These are phyloP conservation scores for Plasmodium berghei DNA, from an alignment of 169 alveolate species.

Conservation along the genomic window DNA sequence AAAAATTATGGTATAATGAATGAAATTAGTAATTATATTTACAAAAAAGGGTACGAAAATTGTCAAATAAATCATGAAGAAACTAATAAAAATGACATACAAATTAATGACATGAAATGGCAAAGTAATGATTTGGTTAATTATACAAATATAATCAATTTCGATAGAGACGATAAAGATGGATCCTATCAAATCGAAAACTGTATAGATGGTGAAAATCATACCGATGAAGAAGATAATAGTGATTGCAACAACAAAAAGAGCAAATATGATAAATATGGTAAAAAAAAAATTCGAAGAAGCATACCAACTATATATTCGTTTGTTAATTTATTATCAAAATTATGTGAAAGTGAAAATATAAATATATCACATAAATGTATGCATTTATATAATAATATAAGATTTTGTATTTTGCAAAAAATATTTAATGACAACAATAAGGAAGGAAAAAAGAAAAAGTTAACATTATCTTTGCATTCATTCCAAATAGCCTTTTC, in stretches of 20 bases:
- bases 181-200: background rate
- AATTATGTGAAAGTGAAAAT: slow-evolving; percentile 72
- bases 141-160: background rate
- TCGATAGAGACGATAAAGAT: background rate
- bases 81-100: background rate
- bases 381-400: slow-evolving; percentile 63
- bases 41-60: slow-evolving; percentile 20
- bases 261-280: slow-evolving; percentile 60
- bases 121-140: background rate
- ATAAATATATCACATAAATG: slow-evolving; percentile 46
- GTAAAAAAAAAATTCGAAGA: slow-evolving; percentile 48
- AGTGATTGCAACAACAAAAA: background rate
- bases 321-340: slow-evolving; percentile 60
- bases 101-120: background rate
- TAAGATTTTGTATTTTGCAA: slow-evolving; percentile 57
- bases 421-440: slow-evolving; percentile 18
- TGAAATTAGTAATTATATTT: slow-evolving; percentile 45
- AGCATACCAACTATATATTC: slow-evolving; percentile 63
- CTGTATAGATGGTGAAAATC: background rate
- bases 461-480: slow-evolving; percentile 36
- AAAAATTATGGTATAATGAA: slow-evolving; percentile 46
- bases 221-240: background rate
- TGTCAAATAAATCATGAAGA: background rate
- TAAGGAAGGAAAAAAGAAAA: background rate
- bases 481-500: slow-evolving; percentile 67